Conservation (phyloP, 306 rosid species). For the Acacia melanoxylon region DNA sequence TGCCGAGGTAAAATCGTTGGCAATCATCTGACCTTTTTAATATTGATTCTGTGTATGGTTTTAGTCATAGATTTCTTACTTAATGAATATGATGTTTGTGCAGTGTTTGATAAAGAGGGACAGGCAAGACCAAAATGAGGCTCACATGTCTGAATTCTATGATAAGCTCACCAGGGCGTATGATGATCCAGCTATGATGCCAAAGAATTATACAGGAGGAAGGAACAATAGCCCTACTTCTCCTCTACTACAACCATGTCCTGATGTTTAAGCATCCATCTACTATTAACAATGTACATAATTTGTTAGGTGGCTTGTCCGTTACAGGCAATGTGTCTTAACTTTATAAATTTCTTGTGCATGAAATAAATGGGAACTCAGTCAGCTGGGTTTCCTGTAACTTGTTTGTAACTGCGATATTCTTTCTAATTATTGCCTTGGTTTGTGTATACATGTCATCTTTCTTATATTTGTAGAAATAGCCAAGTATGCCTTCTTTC, state of each 20-base stretch:
- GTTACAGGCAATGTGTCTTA: background rate
- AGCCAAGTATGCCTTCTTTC: background rate
- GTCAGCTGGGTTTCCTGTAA: background rate
- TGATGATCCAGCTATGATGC: constrained; percentile 61
- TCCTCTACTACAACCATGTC: constrained; percentile 56
- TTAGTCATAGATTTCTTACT: constrained; percentile 15
- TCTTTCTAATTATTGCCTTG: background rate
- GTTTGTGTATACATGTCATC: background rate
- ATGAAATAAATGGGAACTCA: background rate
- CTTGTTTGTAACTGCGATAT: background rate
- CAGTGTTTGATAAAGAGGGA: constrained; percentile 85
- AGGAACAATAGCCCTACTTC: constrained; percentile 40
- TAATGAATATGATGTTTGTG: constrained; percentile 27
- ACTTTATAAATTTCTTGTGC: constrained; percentile 2
- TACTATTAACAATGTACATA: background rate
- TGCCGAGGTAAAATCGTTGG: constrained; percentile 55
- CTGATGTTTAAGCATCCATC: constrained; percentile 25
- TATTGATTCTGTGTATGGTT: constrained; percentile 7
- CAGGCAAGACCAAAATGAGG: constrained; percentile 55
- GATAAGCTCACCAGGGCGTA: constrained; percentile 56
- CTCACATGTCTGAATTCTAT: constrained; percentile 53
- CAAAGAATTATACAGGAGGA: constrained; percentile 40
- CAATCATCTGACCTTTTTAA: constrained; percentile 9
- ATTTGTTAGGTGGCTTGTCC: constrained; percentile 13
- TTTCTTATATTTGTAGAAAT: background rate